A percentile compares a stretch with the other conserved stretches of the same genome.
Conservation (phyloP, 495 filamentous ascomycete genomes). For the Chaetomidium leptoderma region DNA sequence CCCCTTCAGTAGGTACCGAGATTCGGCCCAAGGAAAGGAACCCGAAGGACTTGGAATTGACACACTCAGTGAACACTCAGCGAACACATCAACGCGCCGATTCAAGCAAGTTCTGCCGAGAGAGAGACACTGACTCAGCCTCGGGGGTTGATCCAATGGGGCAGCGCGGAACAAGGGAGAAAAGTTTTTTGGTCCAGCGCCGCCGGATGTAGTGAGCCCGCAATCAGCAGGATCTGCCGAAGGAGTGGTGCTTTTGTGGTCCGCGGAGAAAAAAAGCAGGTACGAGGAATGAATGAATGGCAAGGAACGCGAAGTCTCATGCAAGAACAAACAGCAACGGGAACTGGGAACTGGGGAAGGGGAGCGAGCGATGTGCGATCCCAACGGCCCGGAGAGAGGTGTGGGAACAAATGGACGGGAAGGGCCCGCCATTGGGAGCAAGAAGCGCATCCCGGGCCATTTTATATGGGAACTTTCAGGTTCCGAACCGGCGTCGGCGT, state of each 20-base stretch:
- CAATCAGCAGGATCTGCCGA: neutral
- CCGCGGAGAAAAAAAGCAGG: neutral
- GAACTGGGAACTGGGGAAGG: too few species aligned
- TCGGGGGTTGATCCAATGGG: too few species aligned
- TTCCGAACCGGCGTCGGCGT: neutral
- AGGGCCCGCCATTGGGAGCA: neutral
- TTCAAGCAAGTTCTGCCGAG: neutral
- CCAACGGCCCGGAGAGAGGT: neutral
- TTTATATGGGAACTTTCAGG: slow-evolving; percentile 8
- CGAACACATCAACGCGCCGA: neutral
- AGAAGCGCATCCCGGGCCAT: neutral
- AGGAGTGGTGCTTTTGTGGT: too few species aligned
- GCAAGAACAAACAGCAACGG: neutral
- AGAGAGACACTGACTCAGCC: slow-evolving; percentile 2
- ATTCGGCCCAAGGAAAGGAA: neutral
- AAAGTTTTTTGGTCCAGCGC: neutral
- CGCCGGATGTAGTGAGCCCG: too few species aligned
- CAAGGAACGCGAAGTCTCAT: neutral
- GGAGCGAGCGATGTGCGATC: neutral
- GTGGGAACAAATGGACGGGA: slow-evolving; percentile 3
- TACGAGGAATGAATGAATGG: neutral
- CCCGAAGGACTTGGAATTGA: slow-evolving; percentile 11
- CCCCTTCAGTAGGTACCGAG: neutral
- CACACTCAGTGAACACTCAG: neutral
- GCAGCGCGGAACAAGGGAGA: neutral